Evolutionary conservation across 805 yeast species (phyloP), one percentile per base, ranked within the genome.

Genomic region (Ogataea pilisensis): DNA sequence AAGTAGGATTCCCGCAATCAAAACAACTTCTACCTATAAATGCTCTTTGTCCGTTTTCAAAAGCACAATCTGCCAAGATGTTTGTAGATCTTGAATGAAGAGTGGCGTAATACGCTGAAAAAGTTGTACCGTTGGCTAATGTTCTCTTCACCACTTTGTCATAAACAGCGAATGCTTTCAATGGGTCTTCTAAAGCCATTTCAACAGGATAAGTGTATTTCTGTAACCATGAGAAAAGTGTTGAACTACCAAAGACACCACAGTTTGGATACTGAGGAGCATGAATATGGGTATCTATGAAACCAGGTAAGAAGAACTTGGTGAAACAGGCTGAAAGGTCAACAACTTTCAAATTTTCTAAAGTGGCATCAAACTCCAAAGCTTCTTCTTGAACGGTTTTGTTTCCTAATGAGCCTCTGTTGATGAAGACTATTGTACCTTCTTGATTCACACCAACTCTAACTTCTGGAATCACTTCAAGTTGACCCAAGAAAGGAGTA

Each of bases 21-120:
- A 91, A 91, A 59, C 98, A 93, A 18, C 88, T 95, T 53, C 91
- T 82, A 4, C 99, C 99, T 29, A 93, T 78, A 39, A 85, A 73
- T 0, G 96, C 96, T 45, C 97, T 70, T 63, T 90, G 98, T 29
- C 96, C 95, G 22, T 66, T 51, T 31, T 67, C 45, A 9, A 80
- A 65, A 28, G 91, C 79, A 12, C 84, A 58, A 43, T 82, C 84
- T 1, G 95, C 95, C 53, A 93, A 74, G 27, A 82, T 51, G 38
- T 82, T 82, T 2, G 97, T 76, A 4, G 95, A 80, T 6, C 75
- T 76, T 0, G 81, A 68, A 56, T 91, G 95, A 35, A 87, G 81
- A 0, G 98, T 89, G 5, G 97, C 91, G 60, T 80, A 93, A 65
- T 93, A 93, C 0, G 95, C 73, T 0, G 95, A 95, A 42, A 91